Evolutionary conservation across 768 basidiomycete species (phyloP), one percentile per base, ranked within the genome.

Genomic region (Nevesoporus exiguus): DNA sequence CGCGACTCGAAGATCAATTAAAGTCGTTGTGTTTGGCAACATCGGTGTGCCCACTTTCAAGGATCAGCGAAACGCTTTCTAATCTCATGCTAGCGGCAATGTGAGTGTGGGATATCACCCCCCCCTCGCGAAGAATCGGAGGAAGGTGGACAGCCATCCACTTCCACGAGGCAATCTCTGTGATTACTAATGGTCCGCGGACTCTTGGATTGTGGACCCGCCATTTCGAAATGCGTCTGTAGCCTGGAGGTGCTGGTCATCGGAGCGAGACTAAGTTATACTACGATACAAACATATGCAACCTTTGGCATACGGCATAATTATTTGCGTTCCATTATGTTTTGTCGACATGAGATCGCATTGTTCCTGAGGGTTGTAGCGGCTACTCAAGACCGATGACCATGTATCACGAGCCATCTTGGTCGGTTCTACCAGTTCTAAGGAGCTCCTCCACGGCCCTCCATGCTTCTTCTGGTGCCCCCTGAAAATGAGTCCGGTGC

Each of bases 381-480:
- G 10, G 9, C 5, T 15, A 33, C 33, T 33, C 27, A 29, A 29
- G 27, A 29, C 27, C 27, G 13, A 33, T 33, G 6, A 51, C 7
- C n/a, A 21, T 14, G 8, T 24, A 51, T 19, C 8, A 47, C 2
- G 11, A 39, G 8, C n/a, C 14, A 31, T 3, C 4, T 3, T 10
- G 5, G 1, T 15, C n/a, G n/a, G n/a, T n/a, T 11, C 22, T 14
- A 29, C n/a, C 47, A 40, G 17, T 33, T 45, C 19, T 25, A 22
- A 62, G 49, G 3, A 62, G 48, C 14, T 56, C 41, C 24, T 55
- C 61, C 24, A 63, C 45, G 17, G 48, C 51, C 11, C 2, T 34
- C 62, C 55, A 58, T 3, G 62, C 63, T 14, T 50, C 52, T 10
- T 58, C 42, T 1, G 59, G 50, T 2, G 58, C 50, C 10, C 62